Base-by-base conservation (phyloP, 1,139 yeast genomes). In the Scheffersomyces stambukii region DNA sequence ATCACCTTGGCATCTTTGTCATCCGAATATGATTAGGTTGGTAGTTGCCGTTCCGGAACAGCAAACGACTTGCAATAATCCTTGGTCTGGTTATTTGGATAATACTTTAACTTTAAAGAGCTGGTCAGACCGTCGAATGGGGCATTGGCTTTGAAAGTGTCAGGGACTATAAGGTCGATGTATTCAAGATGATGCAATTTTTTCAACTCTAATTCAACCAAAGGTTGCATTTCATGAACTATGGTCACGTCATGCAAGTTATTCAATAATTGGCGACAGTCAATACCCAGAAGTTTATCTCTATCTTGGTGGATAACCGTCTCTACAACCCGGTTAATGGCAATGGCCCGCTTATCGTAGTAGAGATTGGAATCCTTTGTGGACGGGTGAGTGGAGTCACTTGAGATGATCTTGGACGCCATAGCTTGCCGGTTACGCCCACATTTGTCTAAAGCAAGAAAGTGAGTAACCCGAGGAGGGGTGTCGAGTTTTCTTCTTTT, bases 371-470 rank as follows among this genome's bases (percentile, higher is more conserved):
- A 13, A 1, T 34, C 25, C 15, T 40, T 2, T 40, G 37, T 8
- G 42, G 60, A 37, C 37, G 63, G 18, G 41, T 49, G 42, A 35
- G 39, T 0, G 49, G 56, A 21, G 46, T 42, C 20, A 1, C 38
- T 31, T 10, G 41, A 34, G n/a, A 77, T 47, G 0, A 59, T 48
- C 8, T 66, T 13, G 3, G 64, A 40, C 35, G 74, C 74, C 5
- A 85, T 42, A 45, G 67, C 83, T 18, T 60, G 47, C 10, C 93
- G 60, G 10, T 64, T 56, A 0, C 85, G 85, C 2, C 81, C 57
- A 43, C 94, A 85, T 49, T 91, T 91, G 51, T 89, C 97, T 13
- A 91, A 64, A 0, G 97, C 95, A 16, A 85, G 52, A 46, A 91
- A 89, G 2, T 57, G 42, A 0, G 95, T 82, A n/a, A 21, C 33